Base-by-base conservation (phyloP, 305 asterid species). In the Fraxinus sp. region DNA sequence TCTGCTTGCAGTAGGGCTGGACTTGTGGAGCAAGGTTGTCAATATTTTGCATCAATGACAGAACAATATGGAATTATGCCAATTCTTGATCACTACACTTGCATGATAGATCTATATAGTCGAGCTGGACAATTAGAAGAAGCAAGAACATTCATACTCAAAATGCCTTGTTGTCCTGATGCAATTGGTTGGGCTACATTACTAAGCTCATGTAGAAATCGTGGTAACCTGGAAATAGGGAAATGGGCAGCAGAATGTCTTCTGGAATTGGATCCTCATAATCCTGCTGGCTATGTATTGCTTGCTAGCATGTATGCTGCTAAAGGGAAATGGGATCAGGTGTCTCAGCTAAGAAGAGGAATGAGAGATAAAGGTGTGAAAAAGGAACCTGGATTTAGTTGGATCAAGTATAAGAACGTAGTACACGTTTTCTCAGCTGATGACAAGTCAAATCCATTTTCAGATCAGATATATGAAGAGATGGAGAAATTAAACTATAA, bases 241-340 rank as follows among this genome's bases (percentile, higher is more conserved):
- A 90, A 88, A 89, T 94, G 98, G 99, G 98, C 99, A 30, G 98
- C 95, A n/a, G 94, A 91, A 75, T 91, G 93, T 81, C 98, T 94
- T 81, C 89, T 87, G 13, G 85, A 93, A 79, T 68, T 94, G 77
- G 99, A 93, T 73, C 98, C 96, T 0, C 91, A 88, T 72, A 94
- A 92, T 86, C 83, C 98, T 52, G 95, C 97, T 57, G 94, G 97
- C 81, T 93, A 94, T 80, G 90, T 96, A 41, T 88, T 96, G 90
- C 97, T 96, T 1, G 92, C 92, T 16, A 90, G 94, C 83, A 91
- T 94, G 76, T 91, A 92, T 80, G 97, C 99, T 44, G 83, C 91
- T 52, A 91, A 90, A 88, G 93, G 97, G 20, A 86, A 90, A 82
- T 94, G 98, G 99, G 93, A 88, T 44, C 93, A 94, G 86, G 98